These are phyloP conservation scores for Starmerella bombi DNA, from an alignment of 805 yeast species.

Conservation along the genomic window DNA sequence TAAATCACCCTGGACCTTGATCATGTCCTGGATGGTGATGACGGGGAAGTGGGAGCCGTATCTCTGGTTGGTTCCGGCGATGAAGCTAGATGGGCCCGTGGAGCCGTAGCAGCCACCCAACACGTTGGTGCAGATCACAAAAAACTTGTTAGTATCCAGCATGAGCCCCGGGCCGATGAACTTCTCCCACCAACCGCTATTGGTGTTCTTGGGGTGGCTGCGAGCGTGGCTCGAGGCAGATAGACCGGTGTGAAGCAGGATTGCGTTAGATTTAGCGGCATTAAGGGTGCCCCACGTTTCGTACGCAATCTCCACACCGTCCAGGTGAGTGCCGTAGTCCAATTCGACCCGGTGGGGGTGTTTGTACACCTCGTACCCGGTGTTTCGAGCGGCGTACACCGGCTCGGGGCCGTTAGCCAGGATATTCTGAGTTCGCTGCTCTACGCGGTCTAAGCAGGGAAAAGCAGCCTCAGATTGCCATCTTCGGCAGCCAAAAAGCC, in stretches of 20 bases:
- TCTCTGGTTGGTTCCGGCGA: slow-evolving; percentile 50
- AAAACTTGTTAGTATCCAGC: slow-evolving; percentile 68
- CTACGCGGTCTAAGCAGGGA: slow-evolving; percentile 75
- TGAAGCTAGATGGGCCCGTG: slow-evolving; percentile 76
- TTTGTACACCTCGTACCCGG: slow-evolving; percentile 49
- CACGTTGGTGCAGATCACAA: slow-evolving; percentile 80
- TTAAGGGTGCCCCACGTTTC: slow-evolving; percentile 83
- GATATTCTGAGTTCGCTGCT: slow-evolving; percentile 33
- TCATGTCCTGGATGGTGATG: slow-evolving; percentile 77
- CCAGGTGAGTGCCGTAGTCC: slow-evolving; percentile 71
- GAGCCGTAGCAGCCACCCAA: slow-evolving; percentile 92
- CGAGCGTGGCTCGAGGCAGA: slow-evolving; percentile 91
- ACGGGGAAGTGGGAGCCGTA: slow-evolving; percentile 86
- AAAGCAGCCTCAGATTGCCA: slow-evolving; percentile 36
- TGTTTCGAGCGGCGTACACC: slow-evolving; percentile 47
- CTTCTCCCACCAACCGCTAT: slow-evolving; percentile 91
- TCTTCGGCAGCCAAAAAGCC: neutral
- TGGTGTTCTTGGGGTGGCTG: slow-evolving; percentile 54
- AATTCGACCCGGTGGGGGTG: slow-evolving; percentile 37
- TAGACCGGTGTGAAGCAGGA: slow-evolving; percentile 76
- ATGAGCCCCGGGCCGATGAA: slow-evolving; percentile 74
- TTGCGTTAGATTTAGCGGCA: slow-evolving; percentile 49
- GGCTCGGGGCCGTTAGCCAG: slow-evolving; percentile 69
- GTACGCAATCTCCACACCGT: slow-evolving; percentile 70
- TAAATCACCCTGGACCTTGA: slow-evolving; percentile 68